Base-by-base conservation (phyloP, 129 eudicot species). In the Chrysanthemum seticuspe region DNA sequence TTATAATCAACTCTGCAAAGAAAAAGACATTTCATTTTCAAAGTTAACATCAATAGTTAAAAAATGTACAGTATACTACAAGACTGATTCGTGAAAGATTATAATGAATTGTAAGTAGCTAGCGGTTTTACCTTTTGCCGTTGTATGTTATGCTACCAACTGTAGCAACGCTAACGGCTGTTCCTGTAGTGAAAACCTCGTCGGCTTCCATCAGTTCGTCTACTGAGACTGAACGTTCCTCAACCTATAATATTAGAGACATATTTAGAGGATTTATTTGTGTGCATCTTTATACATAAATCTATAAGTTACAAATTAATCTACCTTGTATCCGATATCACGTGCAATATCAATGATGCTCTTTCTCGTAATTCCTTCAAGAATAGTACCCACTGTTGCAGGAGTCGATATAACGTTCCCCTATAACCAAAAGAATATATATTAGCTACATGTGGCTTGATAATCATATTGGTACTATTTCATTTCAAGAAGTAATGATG, bases 151-250 rank as follows among this genome's bases (percentile, higher is more conserved):
- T 70, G 62, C 95, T 87, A 53, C 98, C 96, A 29, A 92, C 96
- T 11, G 89, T 74, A 64, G 89, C 94, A 78, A 92, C 86, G 48
- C 89, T 91, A 62, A 89, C 90, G 0, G 98, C 98, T 15, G 98
- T 92, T 73, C 96, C 96, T 0, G 96, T 88, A 76, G 96, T 84
- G 66, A 92, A 92, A 57, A 92, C 96, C 80, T 89, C 92, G 13
- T 92, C 98, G n/a, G 96, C 96, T 45, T 84, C 82, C 56, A 83
- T 50, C 59, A 92, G 6, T 71, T 92, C 92, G 6, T 89, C 95
- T 3, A 85, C 73, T 0, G 82, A 55, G 23, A 92, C 55, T 11
- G 63, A 60, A 31, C 95, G 83, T 68, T 92, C 98, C 75, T 89
- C 86, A 29, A 92, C 96, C 98, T 91, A 70, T n/a, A 54, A 6